A percentile compares a stretch with the other conserved stretches of the same genome.
phyloP scores from a whole-genome alignment of 2,329 filamentous ascomycete genomes.

The Paecilomyces dactylethromorphus region DNA sequence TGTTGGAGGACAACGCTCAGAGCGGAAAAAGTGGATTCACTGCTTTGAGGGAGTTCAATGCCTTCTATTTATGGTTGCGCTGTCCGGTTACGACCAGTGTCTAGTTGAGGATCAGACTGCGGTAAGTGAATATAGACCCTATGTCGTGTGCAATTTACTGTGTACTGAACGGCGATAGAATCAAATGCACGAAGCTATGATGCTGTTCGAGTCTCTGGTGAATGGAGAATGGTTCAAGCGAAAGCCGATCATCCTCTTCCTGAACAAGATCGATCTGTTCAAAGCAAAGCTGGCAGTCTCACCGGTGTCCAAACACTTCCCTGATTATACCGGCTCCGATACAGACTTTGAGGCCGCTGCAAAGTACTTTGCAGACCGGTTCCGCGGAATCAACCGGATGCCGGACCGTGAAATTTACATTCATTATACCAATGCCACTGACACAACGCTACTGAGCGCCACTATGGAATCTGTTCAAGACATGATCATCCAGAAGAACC shows the following conservation, averaged over 20 bases:
- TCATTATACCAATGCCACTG: constrained; percentile 55
- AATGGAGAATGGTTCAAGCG: constrained; percentile 83
- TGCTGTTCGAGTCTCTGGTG: constrained; percentile 79
- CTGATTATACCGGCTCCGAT: constrained; percentile 67
- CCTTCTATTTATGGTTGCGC: constrained; percentile 85
- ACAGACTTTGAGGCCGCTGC: constrained; percentile 67
- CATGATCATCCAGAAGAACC: constrained; percentile 79
- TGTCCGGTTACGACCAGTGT: constrained; percentile 95
- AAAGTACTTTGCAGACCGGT: constrained; percentile 78
- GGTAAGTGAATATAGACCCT: constrained; percentile 50
- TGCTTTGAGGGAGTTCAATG: constrained; percentile 93
- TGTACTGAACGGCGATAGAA: constrained; percentile 51
- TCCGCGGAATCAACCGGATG: constrained; percentile 65
- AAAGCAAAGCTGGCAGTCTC: constrained; percentile 66
- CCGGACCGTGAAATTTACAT: constrained; percentile 52
- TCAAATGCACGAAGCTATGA: constrained; percentile 85
- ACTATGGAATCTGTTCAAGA: constrained; percentile 83
- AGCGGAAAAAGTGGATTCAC: constrained; percentile 97
- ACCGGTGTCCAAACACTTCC: constrained; percentile 68
- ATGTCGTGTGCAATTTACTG: constrained; percentile 4
- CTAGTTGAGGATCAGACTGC: constrained; percentile 94
- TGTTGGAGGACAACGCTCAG: constrained; percentile 83
- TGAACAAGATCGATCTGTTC: constrained; percentile 86
- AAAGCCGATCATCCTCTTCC: constrained; percentile 74
- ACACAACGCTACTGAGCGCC: constrained; percentile 72